These are phyloP conservation scores for Corymbia maculata DNA, from an alignment of 345 rosid genomes.

Conservation along the genomic window DNA sequence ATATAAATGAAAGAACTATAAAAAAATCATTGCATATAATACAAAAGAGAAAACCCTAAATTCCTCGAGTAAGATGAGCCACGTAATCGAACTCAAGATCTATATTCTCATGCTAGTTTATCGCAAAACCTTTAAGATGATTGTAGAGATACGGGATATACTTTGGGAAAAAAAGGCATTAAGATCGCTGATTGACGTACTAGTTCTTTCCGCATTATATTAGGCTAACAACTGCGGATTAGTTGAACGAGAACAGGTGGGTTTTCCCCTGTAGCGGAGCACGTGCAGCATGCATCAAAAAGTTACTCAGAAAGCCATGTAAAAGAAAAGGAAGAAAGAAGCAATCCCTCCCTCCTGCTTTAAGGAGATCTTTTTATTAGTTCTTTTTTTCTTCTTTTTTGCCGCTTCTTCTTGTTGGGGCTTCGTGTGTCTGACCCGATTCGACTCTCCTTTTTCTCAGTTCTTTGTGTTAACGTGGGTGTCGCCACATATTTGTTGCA, in stretches of 20 bases:
- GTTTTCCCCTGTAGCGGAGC: neutral
- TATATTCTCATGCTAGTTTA: neutral
- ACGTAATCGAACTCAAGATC: neutral
- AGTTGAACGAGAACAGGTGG: neutral
- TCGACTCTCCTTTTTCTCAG: neutral
- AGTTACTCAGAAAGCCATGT: neutral
- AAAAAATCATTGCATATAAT: accelerated
- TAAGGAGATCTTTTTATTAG: neutral
- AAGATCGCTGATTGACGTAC: neutral
- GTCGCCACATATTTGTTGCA: conserved; percentile 20
- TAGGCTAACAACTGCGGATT: neutral
- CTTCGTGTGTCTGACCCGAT: neutral
- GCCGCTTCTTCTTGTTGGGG: neutral
- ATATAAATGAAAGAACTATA: neutral
- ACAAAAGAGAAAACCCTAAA: neutral
- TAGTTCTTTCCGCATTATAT: neutral
- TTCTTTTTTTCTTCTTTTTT: neutral
- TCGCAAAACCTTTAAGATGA: neutral
- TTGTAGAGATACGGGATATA: neutral
- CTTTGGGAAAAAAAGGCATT: neutral
- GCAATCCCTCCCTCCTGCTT: neutral
- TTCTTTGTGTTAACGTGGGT: neutral
- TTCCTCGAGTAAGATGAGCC: accelerated
- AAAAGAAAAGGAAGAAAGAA: neutral
- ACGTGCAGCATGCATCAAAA: neutral